Evolutionary conservation across 768 basidiomycete genomes (phyloP), one percentile per base, ranked within the genome.

Genomic region (Leccinum barrowsii): DNA sequence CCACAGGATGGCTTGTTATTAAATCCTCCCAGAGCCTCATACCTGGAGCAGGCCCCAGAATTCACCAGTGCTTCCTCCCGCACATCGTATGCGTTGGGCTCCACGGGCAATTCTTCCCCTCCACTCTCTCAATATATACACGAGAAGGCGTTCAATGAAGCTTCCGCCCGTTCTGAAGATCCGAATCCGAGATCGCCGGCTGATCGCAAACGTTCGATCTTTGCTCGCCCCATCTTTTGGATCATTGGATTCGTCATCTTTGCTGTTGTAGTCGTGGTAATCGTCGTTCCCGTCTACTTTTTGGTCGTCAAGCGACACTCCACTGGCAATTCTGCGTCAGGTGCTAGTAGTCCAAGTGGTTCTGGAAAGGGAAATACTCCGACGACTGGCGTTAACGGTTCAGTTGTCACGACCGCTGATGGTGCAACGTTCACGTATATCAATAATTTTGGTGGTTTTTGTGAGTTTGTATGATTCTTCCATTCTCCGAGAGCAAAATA

Each of bases 381-480:
- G 15, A 74, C 65, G 13, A 65, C 77, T 3, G 93, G 93, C 12
- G 82, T 83, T 17, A 84, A 89, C 67, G 92, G 91, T 10, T 88
- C 86, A 28, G 76, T 77, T 5, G 74, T 93, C 53, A 83, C 78
- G 7, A 76, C 78, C 19, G 83, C 80, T 3, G 81, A 92, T 67
- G 94, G 93, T 1, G 74, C 82, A 1, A 85, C 80, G 1, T 89
- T 94, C 73, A 83, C 78, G 2, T 95, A 96, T 70, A 77, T 76
- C 58, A 95, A 94, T 72, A 74, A 80, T 19, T 89, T 91, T 68
- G 91, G 85, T 34, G 89, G 89, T 42, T 83, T 80, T 66, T 89
- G 87, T 86, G 69, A 81, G 85, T 56, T 24, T 59, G 50, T 55
- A 28, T 52, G 48, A 51, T 10, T 42, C 19, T 40, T 55, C 8